Percentiles rank a stretch among this genome's conserved stretches.
Conservation (phyloP, 2,329 filamentous ascomycete genomes). For the Aspergillus novofumigatus region DNA sequence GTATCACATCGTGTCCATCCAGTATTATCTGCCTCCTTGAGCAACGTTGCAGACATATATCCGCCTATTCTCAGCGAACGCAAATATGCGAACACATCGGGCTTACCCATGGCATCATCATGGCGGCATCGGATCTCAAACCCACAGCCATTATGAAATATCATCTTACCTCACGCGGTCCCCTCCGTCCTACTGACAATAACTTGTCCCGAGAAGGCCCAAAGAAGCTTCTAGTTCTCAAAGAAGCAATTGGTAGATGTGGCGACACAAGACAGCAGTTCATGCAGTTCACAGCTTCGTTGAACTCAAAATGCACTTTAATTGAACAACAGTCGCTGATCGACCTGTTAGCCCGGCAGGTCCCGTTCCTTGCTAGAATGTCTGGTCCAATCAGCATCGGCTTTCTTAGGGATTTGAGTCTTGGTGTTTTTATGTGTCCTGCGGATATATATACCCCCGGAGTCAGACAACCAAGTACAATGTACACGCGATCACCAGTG, state of each 20-base stretch:
- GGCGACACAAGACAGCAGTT: background rate
- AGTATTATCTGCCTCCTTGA: background rate
- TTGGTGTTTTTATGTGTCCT: background rate
- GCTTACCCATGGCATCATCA: background rate
- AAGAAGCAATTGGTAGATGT: background rate
- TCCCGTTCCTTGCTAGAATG: background rate
- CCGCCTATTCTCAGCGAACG: background rate
- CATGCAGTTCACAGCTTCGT: background rate
- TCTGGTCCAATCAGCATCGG: background rate
- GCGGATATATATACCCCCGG: background rate
- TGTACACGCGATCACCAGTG: background rate
- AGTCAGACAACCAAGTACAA: background rate
- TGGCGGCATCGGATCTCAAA: background rate
- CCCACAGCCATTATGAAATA: background rate
- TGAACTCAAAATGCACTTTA: background rate
- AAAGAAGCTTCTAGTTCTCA: background rate
- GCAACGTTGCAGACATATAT: no score
- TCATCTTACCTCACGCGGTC: background rate
- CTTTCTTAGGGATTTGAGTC: background rate
- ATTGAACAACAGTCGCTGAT: background rate
- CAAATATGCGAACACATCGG: background rate
- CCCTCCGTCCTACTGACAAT: background rate
- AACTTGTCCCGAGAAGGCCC: background rate
- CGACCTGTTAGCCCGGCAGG: background rate
- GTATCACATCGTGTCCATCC: background rate